Conservation (phyloP, 495 filamentous ascomycete genomes). For the Neurospora africana region DNA sequence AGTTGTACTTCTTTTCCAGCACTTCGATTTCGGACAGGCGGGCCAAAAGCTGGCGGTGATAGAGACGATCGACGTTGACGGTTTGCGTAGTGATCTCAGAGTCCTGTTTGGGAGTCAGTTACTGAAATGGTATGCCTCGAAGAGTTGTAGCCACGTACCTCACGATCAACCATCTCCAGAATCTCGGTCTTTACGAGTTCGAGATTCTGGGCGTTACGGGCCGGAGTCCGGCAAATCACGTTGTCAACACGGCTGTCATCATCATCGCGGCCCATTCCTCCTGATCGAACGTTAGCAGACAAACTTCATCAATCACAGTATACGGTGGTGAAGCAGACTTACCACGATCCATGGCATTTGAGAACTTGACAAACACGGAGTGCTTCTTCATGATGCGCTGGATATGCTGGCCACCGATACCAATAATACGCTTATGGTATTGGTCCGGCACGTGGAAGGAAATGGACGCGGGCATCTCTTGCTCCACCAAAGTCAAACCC, state of each 20-base stretch:
- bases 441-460: slow-evolving; percentile 99
- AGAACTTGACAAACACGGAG: slow-evolving; percentile 99
- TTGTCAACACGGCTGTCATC: slow-evolving; percentile 98
- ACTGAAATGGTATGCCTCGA: not conserved
- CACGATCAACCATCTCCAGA: slow-evolving; percentile 98
- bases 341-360: slow-evolving; percentile 93
- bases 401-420: slow-evolving; percentile 95
- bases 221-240: slow-evolving; percentile 94
- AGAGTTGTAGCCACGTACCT: slow-evolving; percentile 39
- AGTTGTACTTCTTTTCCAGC: slow-evolving; percentile 96
- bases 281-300: not conserved
- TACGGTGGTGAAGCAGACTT: not conserved
- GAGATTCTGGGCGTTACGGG: slow-evolving; percentile 90
- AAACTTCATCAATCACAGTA: not conserved
- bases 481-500: slow-evolving; percentile 84
- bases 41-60: slow-evolving; percentile 84
- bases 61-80: slow-evolving; percentile 86
- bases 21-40: slow-evolving; percentile 84
- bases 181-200: slow-evolving; percentile 98
- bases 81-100: slow-evolving; percentile 92
- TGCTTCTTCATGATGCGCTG: slow-evolving; percentile 99
- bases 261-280: slow-evolving; percentile 80
- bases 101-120: slow-evolving; percentile 41
- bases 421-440: slow-evolving; percentile 99
- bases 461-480: slow-evolving; percentile 98